A percentile compares a stretch with the other conserved stretches of the same genome.
Evolutionary conservation across 306 rosid genomes (phyloP).

Genomic region (Pyrus bretschneideri): DNA sequence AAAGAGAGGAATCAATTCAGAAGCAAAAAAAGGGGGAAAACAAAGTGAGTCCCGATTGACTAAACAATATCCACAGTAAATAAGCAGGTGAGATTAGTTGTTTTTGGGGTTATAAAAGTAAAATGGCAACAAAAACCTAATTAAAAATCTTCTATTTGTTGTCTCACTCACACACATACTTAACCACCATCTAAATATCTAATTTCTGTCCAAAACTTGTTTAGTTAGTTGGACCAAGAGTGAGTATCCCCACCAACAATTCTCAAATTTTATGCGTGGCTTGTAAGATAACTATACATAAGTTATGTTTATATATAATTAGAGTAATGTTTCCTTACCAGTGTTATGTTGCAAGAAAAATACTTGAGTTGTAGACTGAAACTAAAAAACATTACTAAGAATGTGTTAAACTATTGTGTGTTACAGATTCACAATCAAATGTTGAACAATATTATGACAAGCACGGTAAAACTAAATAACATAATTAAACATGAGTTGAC

Average conservation of each 20-base stretch:
- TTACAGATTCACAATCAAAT: background rate
- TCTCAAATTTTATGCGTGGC: constrained; percentile 35
- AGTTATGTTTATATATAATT: background rate
- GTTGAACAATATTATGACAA: background rate
- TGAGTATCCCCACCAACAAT: background rate
- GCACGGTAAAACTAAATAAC: too few species aligned
- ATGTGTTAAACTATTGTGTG: background rate
- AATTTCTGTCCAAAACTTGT: background rate
- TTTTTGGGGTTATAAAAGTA: background rate
- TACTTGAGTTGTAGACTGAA: background rate
- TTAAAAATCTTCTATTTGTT: background rate
- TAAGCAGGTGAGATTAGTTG: constrained; percentile 23
- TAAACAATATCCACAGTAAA: background rate
- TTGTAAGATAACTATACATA: constrained; percentile 31
- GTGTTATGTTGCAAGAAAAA: background rate
- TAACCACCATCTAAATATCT: background rate
- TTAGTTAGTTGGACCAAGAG: constrained; percentile 31
- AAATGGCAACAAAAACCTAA: background rate
- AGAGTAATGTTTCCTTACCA: background rate
- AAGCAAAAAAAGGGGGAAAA: constrained; percentile 6
- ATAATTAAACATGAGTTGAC: background rate
- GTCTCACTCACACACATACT: background rate
- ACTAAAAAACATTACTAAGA: background rate
- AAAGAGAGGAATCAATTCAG: constrained; percentile 21
- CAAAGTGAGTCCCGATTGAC: constrained; percentile 10